Base-by-base conservation (phyloP, 148 eudicot species). In the Oxyria digyna region DNA sequence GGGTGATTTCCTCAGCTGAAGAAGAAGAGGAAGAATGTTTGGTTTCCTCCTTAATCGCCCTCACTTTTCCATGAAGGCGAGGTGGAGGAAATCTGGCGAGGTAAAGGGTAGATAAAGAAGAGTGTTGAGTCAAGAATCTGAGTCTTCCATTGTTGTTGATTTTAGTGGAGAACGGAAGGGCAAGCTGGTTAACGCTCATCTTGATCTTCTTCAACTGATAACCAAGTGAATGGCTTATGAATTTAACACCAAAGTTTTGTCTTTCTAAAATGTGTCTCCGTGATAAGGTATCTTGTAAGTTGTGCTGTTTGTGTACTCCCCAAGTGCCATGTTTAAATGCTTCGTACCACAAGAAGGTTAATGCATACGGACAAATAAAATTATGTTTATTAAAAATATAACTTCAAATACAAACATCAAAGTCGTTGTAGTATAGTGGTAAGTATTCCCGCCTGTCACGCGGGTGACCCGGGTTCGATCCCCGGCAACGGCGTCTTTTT, bases 381-480 rank as follows among this genome's bases (percentile, higher is more conserved):
- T 14, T 6, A 21, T 52, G 12, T 20, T 52, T 23, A 52, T 52
- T 52, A 14, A 35, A 35, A 35, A 35, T 35, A 35, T 35, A 35
- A 35, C 3, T 35, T 3, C 6, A 5, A 38, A 38, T 38, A 7
- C 3, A 0, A 0, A 6, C 62, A 52, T 52, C 3, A 20, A 35
- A 37, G 98, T 93, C 91, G 96, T 89, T 89, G 96, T 92, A 89
- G 91, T 92, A 93, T 93, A 89, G 98, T 93, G 98, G 98, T 93
- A 49, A 93, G 98, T 93, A 89, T 93, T 83, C 85, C 96, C 91
- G 96, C 91, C 94, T 92, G 96, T 92, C 96, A 92, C 95, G 90
- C 92, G 97, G 95, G 87, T 79, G 98, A 87, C 96, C 96, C 92
- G 98, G 98, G 98, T 93, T 93, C 95, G 97, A 93, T 90, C 97